A percentile compares a stretch with the other conserved stretches of the same genome.
Evolutionary conservation across 1,139 yeast genomes (phyloP).

Genomic region (Kodamaea sp.): DNA sequence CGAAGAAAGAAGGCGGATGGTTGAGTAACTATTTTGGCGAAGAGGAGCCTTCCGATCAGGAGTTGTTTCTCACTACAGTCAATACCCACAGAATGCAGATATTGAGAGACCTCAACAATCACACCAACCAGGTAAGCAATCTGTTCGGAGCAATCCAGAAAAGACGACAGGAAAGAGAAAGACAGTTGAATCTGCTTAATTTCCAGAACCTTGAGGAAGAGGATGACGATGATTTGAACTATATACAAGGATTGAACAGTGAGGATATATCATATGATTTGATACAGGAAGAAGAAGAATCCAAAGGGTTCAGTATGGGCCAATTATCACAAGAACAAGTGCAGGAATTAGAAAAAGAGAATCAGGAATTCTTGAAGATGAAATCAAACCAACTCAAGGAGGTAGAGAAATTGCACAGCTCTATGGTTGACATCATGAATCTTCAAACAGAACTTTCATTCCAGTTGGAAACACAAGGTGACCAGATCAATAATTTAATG

Average conservation of each 20-base stretch:
- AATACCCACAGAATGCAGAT: slow-evolving; percentile 41
- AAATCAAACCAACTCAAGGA: slow-evolving; percentile 69
- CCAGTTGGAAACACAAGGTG: slow-evolving; percentile 76
- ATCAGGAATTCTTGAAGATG: slow-evolving; percentile 59
- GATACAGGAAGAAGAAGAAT: slow-evolving; percentile 15
- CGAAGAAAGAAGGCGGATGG: slow-evolving; percentile 23
- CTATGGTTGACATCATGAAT: slow-evolving; percentile 78
- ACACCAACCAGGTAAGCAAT: slow-evolving; percentile 36
- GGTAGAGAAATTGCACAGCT: slow-evolving; percentile 69
- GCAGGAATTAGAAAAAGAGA: slow-evolving; percentile 71
- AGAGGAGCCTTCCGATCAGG: slow-evolving; percentile 31
- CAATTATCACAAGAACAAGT: slow-evolving; percentile 60
- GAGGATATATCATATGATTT: slow-evolving; percentile 10
- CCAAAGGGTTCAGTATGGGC: slow-evolving; percentile 7
- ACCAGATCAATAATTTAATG: slow-evolving; percentile 64
- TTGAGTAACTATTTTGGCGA: slow-evolving; percentile 27
- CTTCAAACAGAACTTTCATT: slow-evolving; percentile 76
- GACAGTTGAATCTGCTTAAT: slow-evolving; percentile 40
- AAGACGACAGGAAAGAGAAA: slow-evolving; percentile 43
- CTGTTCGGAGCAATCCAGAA: slow-evolving; percentile 43
- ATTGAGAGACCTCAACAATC: slow-evolving; percentile 37
- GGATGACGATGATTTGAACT: slow-evolving; percentile 15
- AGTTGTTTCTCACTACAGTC: slow-evolving; percentile 26
- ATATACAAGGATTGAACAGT: slow-evolving; percentile 27
- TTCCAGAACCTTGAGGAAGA: slow-evolving; percentile 40